Base-by-base conservation (phyloP, 192 early-diverging fungal genomes). In the Coemansia sp. region DNA sequence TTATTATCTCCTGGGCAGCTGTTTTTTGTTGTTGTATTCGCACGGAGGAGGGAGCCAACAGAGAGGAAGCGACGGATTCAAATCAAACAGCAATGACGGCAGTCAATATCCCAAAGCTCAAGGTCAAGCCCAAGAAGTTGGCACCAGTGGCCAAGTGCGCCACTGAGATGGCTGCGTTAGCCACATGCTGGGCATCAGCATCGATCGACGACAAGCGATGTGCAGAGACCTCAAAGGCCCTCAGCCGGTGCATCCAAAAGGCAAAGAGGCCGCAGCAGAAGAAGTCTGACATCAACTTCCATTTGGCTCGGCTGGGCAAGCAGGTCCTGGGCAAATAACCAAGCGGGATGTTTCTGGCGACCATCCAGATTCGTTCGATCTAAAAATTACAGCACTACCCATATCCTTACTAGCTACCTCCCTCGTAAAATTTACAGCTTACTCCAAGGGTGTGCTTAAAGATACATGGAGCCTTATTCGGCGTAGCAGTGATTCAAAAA, bases 171-270 rank as follows among this genome's bases (percentile, higher is more conserved):
- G 64, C 78, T n/a, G 40, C 77, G 15, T 34, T 84, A 40, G 63
- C 79, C 5, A 75, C 72, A 8, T 84, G 83, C 70, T 84, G 83
- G 83, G 66, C 83, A 8, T 68, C 75, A 25, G 42, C 63, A 13
- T 49, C 77, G 31, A 63, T 74, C 53, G 78, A 84, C 64, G 69
- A 81, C 60, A 42, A 43, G 28, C 69, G 67, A 30, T 84, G 83
- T 57, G 64, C 68, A 28, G 58, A 59, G 23, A 56, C 58, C 12
- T 68, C 78, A 28, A 67, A 81, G 57, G 37, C 62, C 26, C 73
- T 84, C 15, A 63, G 61, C 23, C 20, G 42, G 2, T 84, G 83
- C 64, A 77, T 84, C 71, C 74, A 76, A 45, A 68, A 70, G 40
- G 64, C 65, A 9, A 63, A 59, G 33, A 20, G 61, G 2, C 61